Base-by-base conservation (phyloP, 1,139 yeast genomes). In the Taphrina confusa region DNA sequence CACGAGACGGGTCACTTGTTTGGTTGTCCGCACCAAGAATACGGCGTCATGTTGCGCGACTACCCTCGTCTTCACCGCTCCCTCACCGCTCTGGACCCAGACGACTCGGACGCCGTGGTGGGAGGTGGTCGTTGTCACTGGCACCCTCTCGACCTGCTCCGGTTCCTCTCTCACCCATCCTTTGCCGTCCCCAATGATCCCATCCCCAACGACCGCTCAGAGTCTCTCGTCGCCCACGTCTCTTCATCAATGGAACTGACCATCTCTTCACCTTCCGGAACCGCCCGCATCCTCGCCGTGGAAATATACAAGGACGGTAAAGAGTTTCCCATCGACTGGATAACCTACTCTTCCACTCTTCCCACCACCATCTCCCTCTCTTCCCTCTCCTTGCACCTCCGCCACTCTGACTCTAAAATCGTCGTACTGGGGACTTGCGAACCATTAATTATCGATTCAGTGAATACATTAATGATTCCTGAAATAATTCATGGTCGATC, bases 1-100 rank as follows among this genome's bases (percentile, higher is more conserved):
- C 98, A 92, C 71, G 97, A 92, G 71, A 85, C 90, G 59, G 97
- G 98, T 1, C 97, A 92, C 71, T 75, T 82, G 28, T 75, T 91
- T 42, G 96, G 97, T 0, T 86, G 94, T 66, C 97, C 97, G 1
- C 97, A 92, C 72, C 95, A 90, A 72, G 87, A 83, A 2, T 76
- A 79, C 67, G 97, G 97, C 16, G 87, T 91, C 23, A 92, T 92
- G 97, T 73, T 89, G 47, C 78, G 97, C 64, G 96, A 87, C 65
- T 92, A 91, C 69, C 77, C 84, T 12, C 80, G 85, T 66, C 80
- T 89, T 78, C 87, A 91, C 71, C 78, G 97, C 62, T 81, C 90
- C 5, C 91, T 90, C 69, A 78, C 85, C 77, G 84, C 95, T 0
- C 77, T 84, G 63, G 97, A 30, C 63, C 69, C 36, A 70, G 73